Evolutionary conservation across 345 rosid species (phyloP).

Genomic region (Corchorus olitorius): DNA sequence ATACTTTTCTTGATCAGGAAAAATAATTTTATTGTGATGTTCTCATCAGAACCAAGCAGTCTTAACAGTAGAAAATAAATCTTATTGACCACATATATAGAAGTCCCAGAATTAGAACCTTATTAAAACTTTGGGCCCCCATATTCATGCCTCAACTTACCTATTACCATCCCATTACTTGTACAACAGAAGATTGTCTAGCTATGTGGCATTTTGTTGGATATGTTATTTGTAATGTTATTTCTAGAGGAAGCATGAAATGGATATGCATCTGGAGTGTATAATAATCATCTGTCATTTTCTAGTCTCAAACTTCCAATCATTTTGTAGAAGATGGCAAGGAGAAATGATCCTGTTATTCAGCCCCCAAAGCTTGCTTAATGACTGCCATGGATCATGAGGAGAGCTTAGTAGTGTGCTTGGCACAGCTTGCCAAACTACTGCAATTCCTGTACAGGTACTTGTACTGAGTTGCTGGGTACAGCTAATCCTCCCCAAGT

Average conservation of each 20-base stretch:
- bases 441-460: too few relatives aligned
- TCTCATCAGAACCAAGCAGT: slow-evolving; percentile 12
- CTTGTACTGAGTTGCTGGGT: not conserved
- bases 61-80: not conserved
- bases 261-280: not conserved
- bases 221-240: too few relatives aligned
- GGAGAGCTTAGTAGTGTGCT: too few relatives aligned
- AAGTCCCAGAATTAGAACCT: not conserved
- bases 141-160: too few relatives aligned
- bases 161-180: not conserved
- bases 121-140: too few relatives aligned
- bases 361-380: not conserved
- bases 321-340: not conserved
- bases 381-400: not conserved
- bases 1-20: slow-evolving; percentile 19
- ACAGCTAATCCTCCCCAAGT: too few relatives aligned
- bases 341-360: not conserved
- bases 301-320: not conserved
- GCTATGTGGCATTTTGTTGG: not conserved
- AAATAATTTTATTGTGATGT: not conserved
- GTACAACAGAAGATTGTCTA: not conserved
- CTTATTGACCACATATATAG: not conserved
- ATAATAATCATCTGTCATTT: not conserved
- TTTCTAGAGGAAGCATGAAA: not conserved
- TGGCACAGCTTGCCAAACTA: not conserved